Conservation (phyloP, 2,329 filamentous ascomycete genomes). For the Myriosclerotinia curreyana region DNA sequence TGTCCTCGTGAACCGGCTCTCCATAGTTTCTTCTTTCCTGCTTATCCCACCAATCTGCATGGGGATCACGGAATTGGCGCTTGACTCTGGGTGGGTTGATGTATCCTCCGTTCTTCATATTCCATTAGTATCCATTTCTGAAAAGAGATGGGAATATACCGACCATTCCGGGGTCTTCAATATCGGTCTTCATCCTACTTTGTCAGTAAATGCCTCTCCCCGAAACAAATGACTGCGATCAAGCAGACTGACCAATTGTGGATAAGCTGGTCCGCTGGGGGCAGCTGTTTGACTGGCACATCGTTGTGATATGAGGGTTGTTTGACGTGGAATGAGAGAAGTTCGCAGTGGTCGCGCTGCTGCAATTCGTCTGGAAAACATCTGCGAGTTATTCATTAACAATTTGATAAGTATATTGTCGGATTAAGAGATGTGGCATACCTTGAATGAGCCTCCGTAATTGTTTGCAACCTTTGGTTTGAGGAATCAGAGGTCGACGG, state of each 20-base stretch:
- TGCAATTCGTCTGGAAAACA: conserved; percentile 59
- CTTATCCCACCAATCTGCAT: conserved; percentile 94
- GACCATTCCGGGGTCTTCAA: conserved; percentile 66
- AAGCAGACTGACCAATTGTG: conserved; percentile 33
- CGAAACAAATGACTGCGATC: background rate
- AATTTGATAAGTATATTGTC: background rate
- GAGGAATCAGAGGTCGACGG: conserved; percentile 17
- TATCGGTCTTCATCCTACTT: conserved; percentile 44
- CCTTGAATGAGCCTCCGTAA: conserved; percentile 19
- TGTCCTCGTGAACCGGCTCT: conserved; percentile 94
- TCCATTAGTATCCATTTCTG: conserved; percentile 22
- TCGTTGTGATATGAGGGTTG: conserved; percentile 56
- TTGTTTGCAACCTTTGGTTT: background rate
- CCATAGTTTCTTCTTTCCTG: conserved; percentile 97
- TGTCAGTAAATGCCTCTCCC: conserved; percentile 27
- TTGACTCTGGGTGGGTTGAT: conserved; percentile 77
- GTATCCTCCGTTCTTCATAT: conserved; percentile 72
- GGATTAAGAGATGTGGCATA: background rate
- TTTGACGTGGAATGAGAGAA: conserved; percentile 47
- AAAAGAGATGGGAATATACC: conserved; percentile 37
- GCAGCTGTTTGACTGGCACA: conserved; percentile 28
- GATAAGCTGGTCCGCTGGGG: conserved; percentile 33
- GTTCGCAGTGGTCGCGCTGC: conserved; percentile 50
- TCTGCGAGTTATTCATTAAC: conserved; percentile 43
- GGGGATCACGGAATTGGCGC: conserved; percentile 87